Conservation (phyloP, 495 filamentous ascomycete species). For the Aspergillus nanangensis region DNA sequence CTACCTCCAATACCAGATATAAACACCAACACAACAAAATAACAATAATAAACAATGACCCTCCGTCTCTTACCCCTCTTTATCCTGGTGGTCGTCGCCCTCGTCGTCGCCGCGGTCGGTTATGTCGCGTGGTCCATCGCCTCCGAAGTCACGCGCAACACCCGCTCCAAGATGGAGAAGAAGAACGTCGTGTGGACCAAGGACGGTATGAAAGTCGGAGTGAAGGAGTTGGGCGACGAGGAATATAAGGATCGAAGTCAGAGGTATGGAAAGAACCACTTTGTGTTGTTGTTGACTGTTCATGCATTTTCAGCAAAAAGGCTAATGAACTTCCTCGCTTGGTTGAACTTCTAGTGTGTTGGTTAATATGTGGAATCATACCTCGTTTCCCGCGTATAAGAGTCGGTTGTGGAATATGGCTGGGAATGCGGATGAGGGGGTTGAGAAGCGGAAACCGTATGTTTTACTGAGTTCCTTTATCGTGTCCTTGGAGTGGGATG, state of each 20-base stretch:
- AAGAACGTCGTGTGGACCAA: slow-evolving; percentile 77
- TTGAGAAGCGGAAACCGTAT: slow-evolving; percentile 30
- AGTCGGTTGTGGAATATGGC: slow-evolving; percentile 52
- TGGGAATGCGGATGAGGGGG: slow-evolving; percentile 11
- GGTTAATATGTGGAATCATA: slow-evolving; percentile 76
- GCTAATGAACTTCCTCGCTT: no score
- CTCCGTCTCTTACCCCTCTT: slow-evolving; percentile 65
- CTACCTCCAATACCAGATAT: no score
- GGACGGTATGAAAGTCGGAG: slow-evolving; percentile 77
- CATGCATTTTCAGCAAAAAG: no score
- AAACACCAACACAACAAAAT: background rate
- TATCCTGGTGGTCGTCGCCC: slow-evolving; percentile 63
- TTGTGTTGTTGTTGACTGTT: background rate
- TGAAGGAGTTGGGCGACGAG: slow-evolving; percentile 72
- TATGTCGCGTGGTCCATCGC: slow-evolving; percentile 71
- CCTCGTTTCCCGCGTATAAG: slow-evolving; percentile 54
- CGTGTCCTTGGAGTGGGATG: no score
- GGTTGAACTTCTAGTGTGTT: no score
- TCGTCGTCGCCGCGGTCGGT: slow-evolving; percentile 57
- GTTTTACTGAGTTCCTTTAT: slow-evolving; percentile 8
- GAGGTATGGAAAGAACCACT: slow-evolving; percentile 39
- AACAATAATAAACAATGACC: slow-evolving; percentile 6
- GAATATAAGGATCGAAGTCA: slow-evolving; percentile 79
- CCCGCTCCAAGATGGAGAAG: slow-evolving; percentile 72
- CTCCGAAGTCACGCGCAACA: slow-evolving; percentile 62